Conservation (phyloP, 345 rosid species). For the Linum tenue region DNA sequence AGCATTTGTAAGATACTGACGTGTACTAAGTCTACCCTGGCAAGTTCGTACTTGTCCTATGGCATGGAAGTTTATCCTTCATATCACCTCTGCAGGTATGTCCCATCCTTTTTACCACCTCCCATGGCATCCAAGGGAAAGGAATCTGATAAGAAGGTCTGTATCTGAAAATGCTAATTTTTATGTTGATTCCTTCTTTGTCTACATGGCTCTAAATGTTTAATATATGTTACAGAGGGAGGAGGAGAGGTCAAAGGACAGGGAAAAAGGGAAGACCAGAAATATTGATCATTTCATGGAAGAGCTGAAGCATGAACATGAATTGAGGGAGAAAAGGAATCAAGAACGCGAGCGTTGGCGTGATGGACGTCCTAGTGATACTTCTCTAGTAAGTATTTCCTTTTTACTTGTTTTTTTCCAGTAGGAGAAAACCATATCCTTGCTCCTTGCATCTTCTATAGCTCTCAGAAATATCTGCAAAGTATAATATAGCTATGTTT, state of each 20-base stretch:
- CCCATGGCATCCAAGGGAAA: slow-evolving; percentile 82
- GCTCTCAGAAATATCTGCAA: slow-evolving; percentile 1
- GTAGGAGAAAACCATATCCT: not conserved
- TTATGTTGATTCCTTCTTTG: slow-evolving; percentile 1
- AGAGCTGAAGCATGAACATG: slow-evolving; percentile 97
- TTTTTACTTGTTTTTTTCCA: not conserved
- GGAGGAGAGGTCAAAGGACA: slow-evolving; percentile 68
- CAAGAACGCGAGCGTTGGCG: slow-evolving; percentile 77
- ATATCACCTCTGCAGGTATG: slow-evolving; percentile 69
- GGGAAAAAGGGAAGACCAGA: slow-evolving; percentile 78
- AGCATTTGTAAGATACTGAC: not conserved
- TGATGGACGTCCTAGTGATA: slow-evolving; percentile 62
- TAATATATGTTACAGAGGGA: slow-evolving; percentile 45
- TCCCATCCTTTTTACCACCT: slow-evolving; percentile 98
- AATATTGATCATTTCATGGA: slow-evolving; percentile 97
- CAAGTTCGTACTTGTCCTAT: slow-evolving; percentile 6
- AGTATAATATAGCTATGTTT: slow-evolving; percentile 20
- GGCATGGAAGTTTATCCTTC: slow-evolving; percentile 34
- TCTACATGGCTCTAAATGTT: slow-evolving; percentile 11
- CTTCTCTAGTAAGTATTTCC: slow-evolving; percentile 45
- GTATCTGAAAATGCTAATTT: slow-evolving; percentile 5
- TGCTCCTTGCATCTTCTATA: not conserved
- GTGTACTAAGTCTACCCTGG: not conserved
- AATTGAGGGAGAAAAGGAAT: slow-evolving; percentile 88
- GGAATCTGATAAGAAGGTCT: slow-evolving; percentile 81